phyloP scores from a whole-genome alignment of 306 rosid genomes.

The Rosa rugosa region DNA sequence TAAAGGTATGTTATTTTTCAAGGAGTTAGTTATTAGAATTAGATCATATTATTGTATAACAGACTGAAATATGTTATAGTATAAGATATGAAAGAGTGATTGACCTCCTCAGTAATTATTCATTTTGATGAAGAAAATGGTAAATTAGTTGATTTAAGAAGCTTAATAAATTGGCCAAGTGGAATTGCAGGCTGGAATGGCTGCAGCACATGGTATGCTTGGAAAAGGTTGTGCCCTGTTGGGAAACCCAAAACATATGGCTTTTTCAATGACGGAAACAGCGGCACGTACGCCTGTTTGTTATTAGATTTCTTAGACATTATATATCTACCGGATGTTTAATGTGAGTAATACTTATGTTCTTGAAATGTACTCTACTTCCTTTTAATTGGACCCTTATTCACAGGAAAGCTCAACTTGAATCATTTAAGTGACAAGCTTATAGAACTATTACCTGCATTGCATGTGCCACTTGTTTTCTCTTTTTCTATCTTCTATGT shows the following conservation, averaged over 20 bases:
- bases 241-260: slow-evolving; percentile 79
- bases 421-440: background rate
- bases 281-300: slow-evolving; percentile 74
- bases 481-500: background rate
- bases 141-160: background rate
- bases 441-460: background rate
- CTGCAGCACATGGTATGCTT: slow-evolving; percentile 67
- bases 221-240: slow-evolving; percentile 50
- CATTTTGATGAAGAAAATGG: background rate
- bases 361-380: background rate
- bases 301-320: slow-evolving; percentile 56
- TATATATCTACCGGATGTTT: slow-evolving; percentile 63
- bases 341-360: slow-evolving; percentile 54
- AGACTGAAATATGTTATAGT: background rate
- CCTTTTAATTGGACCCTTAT: background rate
- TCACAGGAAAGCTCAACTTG: background rate
- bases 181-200: slow-evolving; percentile 70
- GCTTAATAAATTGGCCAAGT: background rate
- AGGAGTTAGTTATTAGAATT: background rate
- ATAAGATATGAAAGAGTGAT: background rate
- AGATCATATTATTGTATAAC: slow-evolving; percentile 5
- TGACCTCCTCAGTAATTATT: background rate
- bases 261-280: slow-evolving; percentile 64
- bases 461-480: background rate
- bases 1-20: slow-evolving; percentile 53